Evolutionary conservation across 2,329 filamentous ascomycete genomes (phyloP).

Genomic region (Aspergillus pseudonomiae): DNA sequence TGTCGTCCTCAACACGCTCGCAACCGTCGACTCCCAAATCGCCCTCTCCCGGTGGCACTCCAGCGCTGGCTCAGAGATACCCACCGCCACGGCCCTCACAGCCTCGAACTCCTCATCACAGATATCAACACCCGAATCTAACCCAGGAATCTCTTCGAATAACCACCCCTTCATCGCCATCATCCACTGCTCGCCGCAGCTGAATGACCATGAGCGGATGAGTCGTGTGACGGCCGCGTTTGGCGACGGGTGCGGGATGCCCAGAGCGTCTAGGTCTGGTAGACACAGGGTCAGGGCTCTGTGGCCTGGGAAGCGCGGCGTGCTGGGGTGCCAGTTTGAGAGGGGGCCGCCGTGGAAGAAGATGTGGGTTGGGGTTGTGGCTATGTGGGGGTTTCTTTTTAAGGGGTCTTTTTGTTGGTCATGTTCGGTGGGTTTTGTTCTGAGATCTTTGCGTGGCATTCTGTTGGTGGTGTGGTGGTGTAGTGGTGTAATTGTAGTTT

Average conservation of each 20-base stretch:
- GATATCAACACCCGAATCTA: background rate
- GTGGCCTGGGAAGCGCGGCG: conserved; percentile 4
- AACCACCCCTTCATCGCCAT: conserved; percentile 19
- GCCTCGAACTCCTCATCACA: background rate
- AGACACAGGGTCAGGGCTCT: conserved; percentile 13
- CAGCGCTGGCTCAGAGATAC: background rate
- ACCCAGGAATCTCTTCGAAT: conserved; percentile 2
- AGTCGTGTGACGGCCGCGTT: conserved; percentile 9
- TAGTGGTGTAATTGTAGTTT: too few relatives aligned
- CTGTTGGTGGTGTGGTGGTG: too few relatives aligned
- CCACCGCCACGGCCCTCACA: background rate
- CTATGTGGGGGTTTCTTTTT: background rate
- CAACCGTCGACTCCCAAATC: conserved; percentile 3
- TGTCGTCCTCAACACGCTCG: background rate
- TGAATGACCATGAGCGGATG: conserved; percentile 8
- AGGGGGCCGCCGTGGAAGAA: conserved; percentile 17
- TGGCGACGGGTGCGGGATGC: conserved; percentile 4
- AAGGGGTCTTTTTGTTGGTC: background rate
- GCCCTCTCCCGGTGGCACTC: background rate
- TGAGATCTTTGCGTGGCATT: background rate
- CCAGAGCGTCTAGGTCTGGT: conserved; percentile 2
- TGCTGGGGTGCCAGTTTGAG: conserved; percentile 17
- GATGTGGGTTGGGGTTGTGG: conserved; percentile 15
- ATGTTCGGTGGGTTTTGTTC: background rate
- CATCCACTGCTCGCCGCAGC: conserved; percentile 21